Evolutionary conservation across 176 grass and related monocot genomes (phyloP), one percentile per base, ranked within the genome.

Genomic region (Ensete glaucum): DNA sequence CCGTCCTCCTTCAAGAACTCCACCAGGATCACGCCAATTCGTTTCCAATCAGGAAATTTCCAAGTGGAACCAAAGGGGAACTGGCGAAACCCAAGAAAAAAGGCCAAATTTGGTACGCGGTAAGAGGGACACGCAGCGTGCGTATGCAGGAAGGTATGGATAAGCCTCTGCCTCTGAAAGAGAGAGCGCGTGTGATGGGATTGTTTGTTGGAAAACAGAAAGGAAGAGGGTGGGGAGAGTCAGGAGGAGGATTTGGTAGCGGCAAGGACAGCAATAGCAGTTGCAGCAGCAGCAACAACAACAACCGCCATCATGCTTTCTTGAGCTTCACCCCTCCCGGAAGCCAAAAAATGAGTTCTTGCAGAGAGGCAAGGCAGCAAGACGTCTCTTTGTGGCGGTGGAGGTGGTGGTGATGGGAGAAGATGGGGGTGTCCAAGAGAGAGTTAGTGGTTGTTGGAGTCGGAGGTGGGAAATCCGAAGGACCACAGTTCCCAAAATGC

Each of bases 1-100:
- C 91, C 96, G 95, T 99, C 65, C 82, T 85, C 56, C 1, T 77
- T 56, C 24, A 19, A 56, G 53, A 57, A 27, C 72, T n/a, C 53
- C 57, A 15, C 57, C 26, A 54, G 53, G 14, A 70, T 51, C 67
- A 15, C 43, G 67, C 67, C 67, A 50, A 16, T 51, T 70, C 67
- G 17, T 11, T 48, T 50, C 48, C 43, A 14, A 34, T 9, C 14
- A n/a, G 34, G 3, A 20, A 21, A 14, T 50, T 50, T 11, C 67
- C 67, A 70, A 48, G 19, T 9, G 20, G 9, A 70, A 50, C 67
- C 16, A 15, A 25, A 20, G 13, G n/a, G 16, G 13, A 70, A 50
- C 17, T 1, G 25, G 14, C 4, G 19, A 23, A 50, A 50, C 16
- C 67, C 67, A 65, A 20, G 20, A 20, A 70, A 70, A 70, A 51